Percentiles rank a stretch among this genome's conserved stretches.
Evolutionary conservation across 2,329 filamentous ascomycete genomes (phyloP).

Genomic region (Aspergillus eucalypticola): DNA sequence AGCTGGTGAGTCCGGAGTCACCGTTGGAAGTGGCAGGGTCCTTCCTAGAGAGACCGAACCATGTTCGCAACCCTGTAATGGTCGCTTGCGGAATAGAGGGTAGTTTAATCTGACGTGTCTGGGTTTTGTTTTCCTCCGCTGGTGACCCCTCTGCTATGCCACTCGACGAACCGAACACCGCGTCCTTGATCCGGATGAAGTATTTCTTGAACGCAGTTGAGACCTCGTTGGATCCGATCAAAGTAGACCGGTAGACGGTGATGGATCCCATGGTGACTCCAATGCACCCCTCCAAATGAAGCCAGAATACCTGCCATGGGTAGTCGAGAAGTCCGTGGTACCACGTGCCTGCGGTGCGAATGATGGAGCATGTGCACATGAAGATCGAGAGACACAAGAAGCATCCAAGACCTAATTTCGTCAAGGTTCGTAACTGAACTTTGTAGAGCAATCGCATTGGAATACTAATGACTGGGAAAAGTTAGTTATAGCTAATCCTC

Average conservation of each 20-base stretch:
- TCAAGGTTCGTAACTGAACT: neutral
- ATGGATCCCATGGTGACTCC: neutral
- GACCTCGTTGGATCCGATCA: neutral
- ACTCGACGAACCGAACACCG: neutral
- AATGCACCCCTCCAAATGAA: neutral
- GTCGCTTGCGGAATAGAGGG: neutral
- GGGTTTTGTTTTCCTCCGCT: neutral
- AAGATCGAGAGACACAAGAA: conserved; percentile 1
- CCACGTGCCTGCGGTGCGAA: conserved; percentile 1
- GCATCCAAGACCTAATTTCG: neutral
- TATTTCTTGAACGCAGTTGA: neutral
- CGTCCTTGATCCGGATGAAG: neutral
- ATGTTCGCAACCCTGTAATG: neutral
- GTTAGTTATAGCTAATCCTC: neutral
- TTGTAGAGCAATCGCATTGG: neutral
- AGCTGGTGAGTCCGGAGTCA: neutral
- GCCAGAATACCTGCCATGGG: conserved; percentile 6
- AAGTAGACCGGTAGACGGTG: neutral
- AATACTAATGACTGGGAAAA: neutral
- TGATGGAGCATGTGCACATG: conserved; percentile 3
- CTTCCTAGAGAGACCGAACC: neutral
- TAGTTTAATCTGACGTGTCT: neutral
- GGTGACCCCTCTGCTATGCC: neutral
- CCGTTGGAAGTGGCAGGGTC: neutral
- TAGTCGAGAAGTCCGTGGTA: conserved; percentile 1